phyloP scores from a whole-genome alignment of 345 rosid species.

The Acer saccharum region DNA sequence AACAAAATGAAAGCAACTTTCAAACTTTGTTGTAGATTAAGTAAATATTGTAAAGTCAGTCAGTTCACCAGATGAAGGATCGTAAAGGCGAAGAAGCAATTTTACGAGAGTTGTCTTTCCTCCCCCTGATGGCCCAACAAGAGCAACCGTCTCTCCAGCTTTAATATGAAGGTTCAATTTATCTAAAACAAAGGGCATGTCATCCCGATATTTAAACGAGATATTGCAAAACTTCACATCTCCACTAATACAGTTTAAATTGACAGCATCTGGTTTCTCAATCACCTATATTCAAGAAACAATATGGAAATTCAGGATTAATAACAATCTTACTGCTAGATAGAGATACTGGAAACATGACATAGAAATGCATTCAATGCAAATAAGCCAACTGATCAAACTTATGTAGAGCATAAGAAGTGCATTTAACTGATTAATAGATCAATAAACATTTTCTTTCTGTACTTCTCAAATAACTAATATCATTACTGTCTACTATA shows the following conservation, averaged over 20 bases:
- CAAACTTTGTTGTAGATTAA: not conserved
- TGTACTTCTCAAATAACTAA: not conserved
- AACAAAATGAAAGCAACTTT: constrained; percentile 12
- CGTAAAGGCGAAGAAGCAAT: constrained; percentile 92
- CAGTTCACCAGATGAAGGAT: constrained; percentile 68
- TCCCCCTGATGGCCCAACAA: constrained; percentile 96
- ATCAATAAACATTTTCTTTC: constrained; percentile 1
- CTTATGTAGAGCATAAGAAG: not conserved
- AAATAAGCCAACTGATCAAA: not conserved
- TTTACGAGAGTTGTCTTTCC: constrained; percentile 95
- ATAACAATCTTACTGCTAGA: not conserved
- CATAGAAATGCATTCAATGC: constrained; percentile 4
- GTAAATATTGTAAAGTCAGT: not conserved
- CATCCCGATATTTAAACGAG: constrained; percentile 68
- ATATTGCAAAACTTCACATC: constrained; percentile 70
- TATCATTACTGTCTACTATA: not conserved
- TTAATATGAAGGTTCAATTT: constrained; percentile 70
- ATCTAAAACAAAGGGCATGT: constrained; percentile 60
- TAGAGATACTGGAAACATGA: not conserved
- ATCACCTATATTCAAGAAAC: constrained; percentile 51
- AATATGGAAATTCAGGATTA: not conserved
- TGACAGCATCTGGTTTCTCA: constrained; percentile 61
- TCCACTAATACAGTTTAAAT: constrained; percentile 60
- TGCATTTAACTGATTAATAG: not conserved
- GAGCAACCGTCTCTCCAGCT: constrained; percentile 94